Evolutionary conservation across 352 stramenopile genomes (phyloP).

Genomic region (Lagenidium giganteum): DNA sequence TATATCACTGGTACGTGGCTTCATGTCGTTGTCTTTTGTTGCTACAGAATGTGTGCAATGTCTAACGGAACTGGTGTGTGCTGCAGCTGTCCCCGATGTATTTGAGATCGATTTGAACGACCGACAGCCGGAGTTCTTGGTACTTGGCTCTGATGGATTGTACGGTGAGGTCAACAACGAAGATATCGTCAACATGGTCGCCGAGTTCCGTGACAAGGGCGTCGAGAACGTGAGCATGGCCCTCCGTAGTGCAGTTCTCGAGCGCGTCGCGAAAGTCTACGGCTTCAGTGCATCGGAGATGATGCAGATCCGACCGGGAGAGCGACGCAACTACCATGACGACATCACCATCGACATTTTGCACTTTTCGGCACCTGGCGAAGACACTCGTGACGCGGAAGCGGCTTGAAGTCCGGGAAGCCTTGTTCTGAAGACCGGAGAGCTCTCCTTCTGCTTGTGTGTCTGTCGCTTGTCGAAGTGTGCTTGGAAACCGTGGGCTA

Average conservation of each 20-base stretch:
- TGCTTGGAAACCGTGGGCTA: too few species aligned
- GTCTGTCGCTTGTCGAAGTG: too few species aligned
- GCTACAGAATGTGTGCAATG: too few species aligned
- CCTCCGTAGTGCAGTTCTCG: conserved; percentile 37
- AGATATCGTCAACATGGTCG: conserved; percentile 50
- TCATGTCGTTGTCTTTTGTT: not conserved
- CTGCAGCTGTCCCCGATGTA: conserved; percentile 49
- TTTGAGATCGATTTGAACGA: conserved; percentile 51
- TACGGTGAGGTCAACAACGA: conserved; percentile 61
- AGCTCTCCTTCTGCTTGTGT: too few species aligned
- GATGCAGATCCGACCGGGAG: conserved; percentile 44
- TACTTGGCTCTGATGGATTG: conserved; percentile 56
- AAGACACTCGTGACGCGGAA: conserved; percentile 1
- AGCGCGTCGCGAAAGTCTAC: conserved; percentile 52
- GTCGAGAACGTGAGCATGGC: conserved; percentile 50
- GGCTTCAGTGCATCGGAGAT: conserved; percentile 37
- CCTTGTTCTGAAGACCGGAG: too few species aligned
- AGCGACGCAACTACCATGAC: conserved; percentile 64
- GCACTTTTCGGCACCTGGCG: conserved; percentile 39
- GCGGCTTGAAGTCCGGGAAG: conserved; percentile 15
- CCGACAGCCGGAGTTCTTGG: conserved; percentile 51
- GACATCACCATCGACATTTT: conserved; percentile 73
- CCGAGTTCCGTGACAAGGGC: conserved; percentile 35
- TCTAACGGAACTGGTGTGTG: too few species aligned
- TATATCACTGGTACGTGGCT: conserved; percentile 44